Evolutionary conservation across 768 basidiomycete species (phyloP), one percentile per base, ranked within the genome.

Genomic region (Lentinula lateritia): DNA sequence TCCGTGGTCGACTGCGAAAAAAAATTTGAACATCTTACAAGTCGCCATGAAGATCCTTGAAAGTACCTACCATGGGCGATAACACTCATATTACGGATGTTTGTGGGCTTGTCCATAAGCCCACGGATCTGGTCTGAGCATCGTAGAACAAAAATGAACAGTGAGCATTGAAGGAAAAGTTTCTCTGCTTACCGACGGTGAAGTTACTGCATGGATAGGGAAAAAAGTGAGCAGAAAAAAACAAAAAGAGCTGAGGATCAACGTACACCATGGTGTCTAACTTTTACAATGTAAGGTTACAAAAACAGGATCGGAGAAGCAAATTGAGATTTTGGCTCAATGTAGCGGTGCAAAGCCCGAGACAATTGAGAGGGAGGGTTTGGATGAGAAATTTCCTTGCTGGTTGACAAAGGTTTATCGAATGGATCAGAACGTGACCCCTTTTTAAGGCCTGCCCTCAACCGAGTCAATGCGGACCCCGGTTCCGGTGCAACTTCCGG

Each of bases 31-130:
- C n/a, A 62, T 67, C 52, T 58, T 16, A 50, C 10, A 10, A 28
- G 43, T 63, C 46, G 50, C 62, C 63, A 56, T 43, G 53, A 53
- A 39, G 58, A 36, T 52, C 59, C 60, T 39, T 6, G 20, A n/a
- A 50, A 2, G 56, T 41, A 77, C 87, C 70, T 60, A 90, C 92
- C 92, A 77, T 93, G 91, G 69, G 92, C 92, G 72, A 92, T 92
- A 71, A 92, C 91, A 85, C 88, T 90, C 92, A 93, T 93, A 82
- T 93, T 93, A 79, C 92, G 90, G 73, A 95, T 94, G 76, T 94
- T 95, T 60, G 92, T 93, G 68, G 92, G 86, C 74, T 75, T 78
- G 84, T 94, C 90, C 93, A 95, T 95, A 65, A 95, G 88, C 66
- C 61, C 78, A 73, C 93, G 89, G 70, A 95, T 86, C 80, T 95